These are phyloP conservation scores for Pseudozyma sp. DNA, from an alignment of 1,284 basidiomycete species.

Conservation along the genomic window DNA sequence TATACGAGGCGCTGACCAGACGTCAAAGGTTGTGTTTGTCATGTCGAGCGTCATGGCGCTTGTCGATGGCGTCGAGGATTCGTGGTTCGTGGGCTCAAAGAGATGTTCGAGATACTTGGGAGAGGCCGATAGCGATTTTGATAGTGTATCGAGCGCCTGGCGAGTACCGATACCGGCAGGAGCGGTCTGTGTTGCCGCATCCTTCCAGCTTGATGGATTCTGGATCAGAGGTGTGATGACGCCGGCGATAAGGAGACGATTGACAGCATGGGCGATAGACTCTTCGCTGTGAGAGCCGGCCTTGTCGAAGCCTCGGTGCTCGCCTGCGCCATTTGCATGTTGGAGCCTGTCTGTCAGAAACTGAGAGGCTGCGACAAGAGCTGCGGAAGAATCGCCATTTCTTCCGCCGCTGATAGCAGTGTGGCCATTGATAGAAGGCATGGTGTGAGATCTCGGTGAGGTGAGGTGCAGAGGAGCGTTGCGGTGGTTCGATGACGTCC, in stretches of 20 bases:
- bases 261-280: slow-evolving; percentile 39
- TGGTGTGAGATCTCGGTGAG: too few relatives aligned
- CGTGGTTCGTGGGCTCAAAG: slow-evolving; percentile 15
- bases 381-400: slow-evolving; percentile 12
- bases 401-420: background rate
- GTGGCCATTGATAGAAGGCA: background rate
- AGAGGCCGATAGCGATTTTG: slow-evolving; percentile 23
- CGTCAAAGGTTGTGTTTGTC: slow-evolving; percentile 54
- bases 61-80: slow-evolving; percentile 15
- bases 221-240: slow-evolving; percentile 34
- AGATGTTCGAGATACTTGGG: slow-evolving; percentile 50
- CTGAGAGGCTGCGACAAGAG: slow-evolving; percentile 38
- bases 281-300: slow-evolving; percentile 29
- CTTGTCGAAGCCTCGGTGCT: background rate
- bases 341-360: slow-evolving; percentile 25
- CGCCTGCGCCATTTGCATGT: background rate
- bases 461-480: too few relatives aligned
- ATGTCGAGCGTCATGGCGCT: slow-evolving; percentile 35
- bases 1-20: slow-evolving; percentile 56
- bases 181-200: slow-evolving; percentile 4
- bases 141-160: slow-evolving; percentile 40
- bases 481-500: too few relatives aligned
- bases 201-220: slow-evolving; percentile 7
- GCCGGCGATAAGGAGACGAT: slow-evolving; percentile 36
- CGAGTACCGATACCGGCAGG: slow-evolving; percentile 14